Evolutionary conservation across 768 basidiomycete genomes (phyloP).

Genomic region (Boletellus emodensis): DNA sequence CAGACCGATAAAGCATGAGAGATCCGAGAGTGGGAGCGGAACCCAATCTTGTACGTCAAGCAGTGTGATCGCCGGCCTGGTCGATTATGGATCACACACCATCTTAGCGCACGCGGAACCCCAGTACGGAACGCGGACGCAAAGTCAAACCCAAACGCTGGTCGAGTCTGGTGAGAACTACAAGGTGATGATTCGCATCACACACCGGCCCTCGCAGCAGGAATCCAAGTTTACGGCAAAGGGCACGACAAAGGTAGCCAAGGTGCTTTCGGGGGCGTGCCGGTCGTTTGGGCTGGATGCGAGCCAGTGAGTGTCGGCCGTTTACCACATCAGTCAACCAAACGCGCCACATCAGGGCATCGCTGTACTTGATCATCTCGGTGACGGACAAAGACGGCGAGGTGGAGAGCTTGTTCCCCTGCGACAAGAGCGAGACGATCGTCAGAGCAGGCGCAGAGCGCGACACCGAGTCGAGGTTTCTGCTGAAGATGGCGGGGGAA

Average conservation of each 20-base stretch:
- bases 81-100: not conserved
- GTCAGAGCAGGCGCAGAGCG: slow-evolving; percentile 24
- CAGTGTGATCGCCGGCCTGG: not conserved
- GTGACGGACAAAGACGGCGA: slow-evolving; percentile 23
- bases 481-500: slow-evolving; percentile 23
- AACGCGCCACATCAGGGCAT: slow-evolving; percentile 12
- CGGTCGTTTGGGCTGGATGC: slow-evolving; percentile 27
- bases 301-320: slow-evolving; percentile 12
- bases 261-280: slow-evolving; percentile 26
- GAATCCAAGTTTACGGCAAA: slow-evolving; percentile 32
- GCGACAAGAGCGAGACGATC: slow-evolving; percentile 26
- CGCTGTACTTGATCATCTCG: slow-evolving; percentile 23
- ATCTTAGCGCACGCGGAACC: slow-evolving; percentile 3
- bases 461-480: slow-evolving; percentile 20
- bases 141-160: not conserved
- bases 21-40: not conserved
- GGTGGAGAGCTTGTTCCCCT: slow-evolving; percentile 28
- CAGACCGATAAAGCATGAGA: slow-evolving; percentile 19
- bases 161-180: slow-evolving; percentile 5
- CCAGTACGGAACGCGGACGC: not conserved
- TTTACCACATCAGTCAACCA: not conserved
- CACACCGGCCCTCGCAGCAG: slow-evolving; percentile 27
- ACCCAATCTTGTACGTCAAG: slow-evolving; percentile 13
- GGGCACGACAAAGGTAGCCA: slow-evolving; percentile 28
- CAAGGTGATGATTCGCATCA: slow-evolving; percentile 29